Evolutionary conservation across 2,329 filamentous ascomycete genomes (phyloP).

Genomic region (Xylaria digitata): DNA sequence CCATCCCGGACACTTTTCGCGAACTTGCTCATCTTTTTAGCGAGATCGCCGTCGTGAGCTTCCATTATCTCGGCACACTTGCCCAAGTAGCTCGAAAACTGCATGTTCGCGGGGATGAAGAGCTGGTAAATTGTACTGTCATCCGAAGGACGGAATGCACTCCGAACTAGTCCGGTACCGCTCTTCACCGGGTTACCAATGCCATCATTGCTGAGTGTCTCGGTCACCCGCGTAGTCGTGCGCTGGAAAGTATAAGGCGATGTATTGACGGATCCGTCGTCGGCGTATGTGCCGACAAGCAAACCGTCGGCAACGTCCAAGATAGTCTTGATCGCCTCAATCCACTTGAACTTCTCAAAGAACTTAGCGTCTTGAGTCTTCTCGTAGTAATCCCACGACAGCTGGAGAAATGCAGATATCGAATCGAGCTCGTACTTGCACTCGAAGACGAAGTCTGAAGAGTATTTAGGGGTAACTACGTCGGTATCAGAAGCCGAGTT

Average conservation of each 20-base stretch:
- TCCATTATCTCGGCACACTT: constrained; percentile 54
- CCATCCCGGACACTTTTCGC: constrained; percentile 71
- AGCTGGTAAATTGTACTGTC: constrained; percentile 82
- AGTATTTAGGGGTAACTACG: constrained; percentile 70
- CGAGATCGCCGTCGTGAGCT: constrained; percentile 45
- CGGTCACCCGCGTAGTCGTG: constrained; percentile 73
- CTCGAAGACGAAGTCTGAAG: constrained; percentile 76
- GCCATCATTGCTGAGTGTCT: constrained; percentile 76
- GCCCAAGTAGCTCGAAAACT: constrained; percentile 68
- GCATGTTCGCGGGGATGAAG: constrained; percentile 82
- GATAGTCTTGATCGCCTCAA: constrained; percentile 72
- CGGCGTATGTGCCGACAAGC: constrained; percentile 77
- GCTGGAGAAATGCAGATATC: constrained; percentile 78
- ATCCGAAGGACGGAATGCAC: constrained; percentile 82
- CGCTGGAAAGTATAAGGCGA: constrained; percentile 77
- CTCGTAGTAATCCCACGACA: constrained; percentile 77
- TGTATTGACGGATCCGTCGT: constrained; percentile 63
- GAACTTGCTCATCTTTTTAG: constrained; percentile 62
- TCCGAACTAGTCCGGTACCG: constrained; percentile 77
- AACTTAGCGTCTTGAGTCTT: constrained; percentile 73
- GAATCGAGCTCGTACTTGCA: constrained; percentile 90
- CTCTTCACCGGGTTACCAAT: constrained; percentile 77
- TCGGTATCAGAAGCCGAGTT: constrained; percentile 72
- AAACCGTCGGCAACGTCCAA: constrained; percentile 56
- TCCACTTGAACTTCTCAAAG: constrained; percentile 77